These are phyloP conservation scores for Solanum phureja DNA, from an alignment of 257 asterid genomes.

Conservation along the genomic window DNA sequence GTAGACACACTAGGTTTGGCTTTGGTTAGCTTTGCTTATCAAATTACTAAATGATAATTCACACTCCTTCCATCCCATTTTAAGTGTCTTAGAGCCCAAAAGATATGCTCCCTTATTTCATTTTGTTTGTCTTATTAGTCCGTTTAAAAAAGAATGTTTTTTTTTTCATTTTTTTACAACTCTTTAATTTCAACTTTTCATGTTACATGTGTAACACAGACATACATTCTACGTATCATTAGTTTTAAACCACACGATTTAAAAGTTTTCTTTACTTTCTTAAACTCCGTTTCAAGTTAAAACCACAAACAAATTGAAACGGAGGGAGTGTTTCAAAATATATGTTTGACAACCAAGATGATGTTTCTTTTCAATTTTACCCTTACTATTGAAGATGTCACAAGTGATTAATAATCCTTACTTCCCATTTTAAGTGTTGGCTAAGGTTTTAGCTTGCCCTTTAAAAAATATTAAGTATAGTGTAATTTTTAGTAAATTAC, in stretches of 20 bases:
- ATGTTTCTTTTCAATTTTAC: background rate
- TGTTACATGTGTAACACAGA: background rate
- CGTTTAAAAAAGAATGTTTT: too few species aligned
- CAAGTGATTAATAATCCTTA: background rate
- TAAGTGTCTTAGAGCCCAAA: background rate
- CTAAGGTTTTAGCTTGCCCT: background rate
- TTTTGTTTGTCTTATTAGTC: background rate
- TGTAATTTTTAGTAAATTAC: background rate
- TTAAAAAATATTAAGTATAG: background rate
- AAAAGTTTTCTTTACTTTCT: background rate
- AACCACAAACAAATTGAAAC: too few species aligned
- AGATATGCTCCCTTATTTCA: background rate
- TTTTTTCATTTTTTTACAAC: background rate
- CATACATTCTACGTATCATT: too few species aligned
- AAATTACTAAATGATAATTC: background rate
- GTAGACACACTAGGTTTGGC: background rate
- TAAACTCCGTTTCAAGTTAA: background rate
- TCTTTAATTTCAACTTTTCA: background rate
- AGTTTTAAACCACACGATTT: background rate
- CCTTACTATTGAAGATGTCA: background rate
- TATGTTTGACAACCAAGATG: background rate
- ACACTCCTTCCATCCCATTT: background rate
- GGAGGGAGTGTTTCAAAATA: background rate
- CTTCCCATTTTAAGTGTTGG: background rate
- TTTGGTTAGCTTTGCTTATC: background rate